phyloP scores from a whole-genome alignment of 2,329 filamentous ascomycete genomes.

The Trichophyton simii region DNA sequence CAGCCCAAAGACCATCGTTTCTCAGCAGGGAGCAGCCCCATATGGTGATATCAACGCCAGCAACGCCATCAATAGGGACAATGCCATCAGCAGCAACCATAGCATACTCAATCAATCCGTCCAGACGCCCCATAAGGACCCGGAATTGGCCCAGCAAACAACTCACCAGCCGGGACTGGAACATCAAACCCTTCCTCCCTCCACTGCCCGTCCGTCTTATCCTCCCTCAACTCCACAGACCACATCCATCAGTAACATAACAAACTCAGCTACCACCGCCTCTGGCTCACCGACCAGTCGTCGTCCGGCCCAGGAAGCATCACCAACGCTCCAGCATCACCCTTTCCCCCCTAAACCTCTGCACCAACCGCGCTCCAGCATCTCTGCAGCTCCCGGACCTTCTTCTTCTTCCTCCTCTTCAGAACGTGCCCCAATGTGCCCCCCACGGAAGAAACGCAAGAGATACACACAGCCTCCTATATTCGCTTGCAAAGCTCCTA shows the following conservation, averaged over 20 bases:
- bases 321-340: not conserved
- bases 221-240: slow-evolving; percentile 6
- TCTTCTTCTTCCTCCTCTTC: slow-evolving; percentile 3
- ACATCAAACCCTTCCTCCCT: not conserved
- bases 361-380: not conserved
- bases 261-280: not conserved
- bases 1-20: slow-evolving; percentile 56
- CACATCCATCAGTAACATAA: not conserved
- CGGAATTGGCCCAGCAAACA: slow-evolving; percentile 7
- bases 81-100: not conserved
- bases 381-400: not conserved
- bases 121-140: not conserved
- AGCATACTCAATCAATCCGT: not conserved
- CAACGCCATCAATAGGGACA: not conserved
- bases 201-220: slow-evolving; percentile 4
- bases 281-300: slow-evolving; percentile 1
- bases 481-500: slow-evolving; percentile 35
- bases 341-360: not conserved
- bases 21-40: slow-evolving; percentile 13
- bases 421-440: slow-evolving; percentile 15
- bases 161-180: not conserved
- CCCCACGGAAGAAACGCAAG: slow-evolving; percentile 37
- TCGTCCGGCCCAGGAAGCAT: slow-evolving; percentile 1
- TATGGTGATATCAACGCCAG: slow-evolving; percentile 9
- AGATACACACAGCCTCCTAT: slow-evolving; percentile 43